Base-by-base conservation (phyloP, 1,284 basidiomycete genomes). In the Earliella scabrosa region DNA sequence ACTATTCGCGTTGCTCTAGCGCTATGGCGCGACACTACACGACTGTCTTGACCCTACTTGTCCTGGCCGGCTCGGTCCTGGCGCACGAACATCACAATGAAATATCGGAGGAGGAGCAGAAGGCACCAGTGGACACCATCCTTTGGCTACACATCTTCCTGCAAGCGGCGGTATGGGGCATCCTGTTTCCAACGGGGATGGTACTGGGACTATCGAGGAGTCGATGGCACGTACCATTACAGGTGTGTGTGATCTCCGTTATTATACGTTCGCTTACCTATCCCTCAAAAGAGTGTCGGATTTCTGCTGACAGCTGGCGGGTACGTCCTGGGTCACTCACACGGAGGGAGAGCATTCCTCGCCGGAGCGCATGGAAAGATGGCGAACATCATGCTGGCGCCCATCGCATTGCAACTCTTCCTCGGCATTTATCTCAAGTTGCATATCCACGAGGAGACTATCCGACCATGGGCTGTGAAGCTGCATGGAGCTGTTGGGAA, bases 381-480 rank as follows among this genome's bases (percentile, higher is more conserved):
- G 64, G 90, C 88, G 14, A 86, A 82, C 49, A 81, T 93, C 64
- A 75, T 95, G 44, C 76, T 89, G 59, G 54, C 85, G 34, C 85
- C 90, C 2, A 83, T 95, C 40, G 65, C 81, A 16, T 67, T 78
- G 1, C 96, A 98, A 73, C 78, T 90, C 8, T 68, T 70, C 16
- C 77, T 93, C 48, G 96, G 96, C 6, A 81, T 95, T 56, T 98
- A 97, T 73, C 87, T 98, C 60, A 98, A 97, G 74, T 77, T 97
- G 4, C 97, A 98, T 72, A 87, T 98, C 20, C 82, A 95, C 60
- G 93, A 98, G 73, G 78, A 80, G 59, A 82, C 82, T 1, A 67
- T 95, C 10, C 82, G 95, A 23, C 90, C 91, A 0, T 90, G 82
- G 65, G 83, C 89, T 7, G 90, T 95, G 13, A 74, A 78, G 10